phyloP scores from a whole-genome alignment of 768 basidiomycete genomes.

The Pisolithus orientalis region DNA sequence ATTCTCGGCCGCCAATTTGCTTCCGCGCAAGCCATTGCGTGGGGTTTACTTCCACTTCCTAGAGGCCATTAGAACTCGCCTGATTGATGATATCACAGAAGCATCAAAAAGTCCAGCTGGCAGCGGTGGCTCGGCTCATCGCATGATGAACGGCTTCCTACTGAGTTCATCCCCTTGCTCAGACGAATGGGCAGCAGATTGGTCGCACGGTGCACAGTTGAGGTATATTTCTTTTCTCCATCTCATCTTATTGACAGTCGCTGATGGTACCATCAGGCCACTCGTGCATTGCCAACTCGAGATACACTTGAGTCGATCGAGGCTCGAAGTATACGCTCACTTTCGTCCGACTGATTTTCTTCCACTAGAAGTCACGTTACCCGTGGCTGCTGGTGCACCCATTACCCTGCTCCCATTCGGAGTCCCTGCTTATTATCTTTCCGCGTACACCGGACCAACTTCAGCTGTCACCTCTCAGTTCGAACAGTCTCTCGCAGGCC shows the following conservation, averaged over 20 bases:
- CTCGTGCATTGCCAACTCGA: conserved; percentile 57
- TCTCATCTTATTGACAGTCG: not conserved
- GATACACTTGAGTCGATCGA: conserved; percentile 38
- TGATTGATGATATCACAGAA: conserved; percentile 47
- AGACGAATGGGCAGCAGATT: conserved; percentile 60
- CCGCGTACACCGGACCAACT: conserved; percentile 64
- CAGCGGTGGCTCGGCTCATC: conserved; percentile 33
- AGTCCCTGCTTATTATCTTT: conserved; percentile 66
- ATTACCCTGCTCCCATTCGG: conserved; percentile 66
- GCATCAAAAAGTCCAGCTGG: conserved; percentile 27
- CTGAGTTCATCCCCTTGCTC: conserved; percentile 37
- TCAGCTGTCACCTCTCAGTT: conserved; percentile 59
- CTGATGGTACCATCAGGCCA: conserved; percentile 36
- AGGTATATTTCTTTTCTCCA: conserved; percentile 30
- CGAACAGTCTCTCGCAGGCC: conserved; percentile 52
- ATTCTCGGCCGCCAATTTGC: conserved; percentile 30
- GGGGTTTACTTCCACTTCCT: conserved; percentile 42
- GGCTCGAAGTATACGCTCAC: conserved; percentile 61
- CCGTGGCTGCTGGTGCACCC: conserved; percentile 54
- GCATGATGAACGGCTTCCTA: conserved; percentile 61
- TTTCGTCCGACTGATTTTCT: conserved; percentile 53
- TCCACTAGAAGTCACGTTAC: conserved; percentile 36
- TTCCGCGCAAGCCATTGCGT: conserved; percentile 44
- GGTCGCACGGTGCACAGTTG: conserved; percentile 49
- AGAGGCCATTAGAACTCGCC: conserved; percentile 50